Evolutionary conservation across 148 eudicot species (phyloP).

Genomic region (Pouteria glomerata): DNA sequence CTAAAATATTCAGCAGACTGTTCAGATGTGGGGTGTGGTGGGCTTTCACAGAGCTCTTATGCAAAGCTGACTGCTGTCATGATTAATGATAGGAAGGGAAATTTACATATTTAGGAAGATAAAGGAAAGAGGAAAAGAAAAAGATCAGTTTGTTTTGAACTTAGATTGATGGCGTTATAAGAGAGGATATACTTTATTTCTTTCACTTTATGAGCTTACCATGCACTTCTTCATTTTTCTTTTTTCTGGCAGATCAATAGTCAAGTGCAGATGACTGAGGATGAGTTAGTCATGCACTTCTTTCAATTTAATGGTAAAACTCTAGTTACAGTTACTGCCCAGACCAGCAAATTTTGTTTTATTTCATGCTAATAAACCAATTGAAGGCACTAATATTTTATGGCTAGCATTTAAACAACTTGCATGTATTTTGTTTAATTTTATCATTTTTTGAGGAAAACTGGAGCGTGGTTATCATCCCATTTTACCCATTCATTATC

Average conservation of each 20-base stretch:
- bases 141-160: constrained; percentile 38
- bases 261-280: constrained; percentile 80
- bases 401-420: no score
- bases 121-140: constrained; percentile 48
- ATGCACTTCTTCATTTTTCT: not conserved
- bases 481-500: no score
- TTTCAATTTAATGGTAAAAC: constrained; percentile 92
- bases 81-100: constrained; percentile 23
- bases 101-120: constrained; percentile 27
- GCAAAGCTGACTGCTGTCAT: constrained; percentile 13
- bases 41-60: constrained; percentile 22
- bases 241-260: constrained; percentile 38
- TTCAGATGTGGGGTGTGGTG: constrained; percentile 15
- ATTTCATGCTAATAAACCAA: no score
- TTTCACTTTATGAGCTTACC: no score
- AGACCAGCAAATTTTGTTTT: not conserved
- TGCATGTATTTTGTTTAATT: no score
- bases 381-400: no score
- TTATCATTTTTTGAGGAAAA: no score
- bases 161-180: not conserved
- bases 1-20: constrained; percentile 34
- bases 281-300: constrained; percentile 81
- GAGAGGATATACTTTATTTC: not conserved
- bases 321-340: not conserved
- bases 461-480: no score